These are phyloP conservation scores for Pseudozyma hubeiensis DNA, from an alignment of 1,284 basidiomycete species.

Conservation along the genomic window DNA sequence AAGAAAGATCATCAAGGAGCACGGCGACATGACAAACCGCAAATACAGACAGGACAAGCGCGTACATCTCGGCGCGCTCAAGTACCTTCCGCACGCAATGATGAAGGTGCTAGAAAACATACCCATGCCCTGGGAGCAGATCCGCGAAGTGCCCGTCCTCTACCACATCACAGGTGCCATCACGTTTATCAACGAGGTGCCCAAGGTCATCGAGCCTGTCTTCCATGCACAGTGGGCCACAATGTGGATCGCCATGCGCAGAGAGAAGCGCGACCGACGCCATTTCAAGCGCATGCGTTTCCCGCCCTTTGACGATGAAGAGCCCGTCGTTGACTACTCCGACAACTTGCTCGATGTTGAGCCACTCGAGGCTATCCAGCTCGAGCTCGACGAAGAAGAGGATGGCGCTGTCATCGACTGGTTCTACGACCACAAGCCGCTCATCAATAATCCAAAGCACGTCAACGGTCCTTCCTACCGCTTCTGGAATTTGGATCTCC, in stretches of 20 bases:
- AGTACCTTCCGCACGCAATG: constrained; percentile 98
- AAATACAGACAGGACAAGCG: constrained; percentile 97
- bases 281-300: constrained; percentile 99
- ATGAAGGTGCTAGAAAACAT: constrained; percentile 99
- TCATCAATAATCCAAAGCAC: constrained; percentile 80
- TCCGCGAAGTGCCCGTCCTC: constrained; percentile 70
- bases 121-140: constrained; percentile 92
- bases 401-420: constrained; percentile 94
- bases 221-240: constrained; percentile 99
- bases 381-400: constrained; percentile 94
- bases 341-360: constrained; percentile 99
- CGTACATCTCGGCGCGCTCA: constrained; percentile 95
- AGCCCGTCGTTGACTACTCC: constrained; percentile 73
- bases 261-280: constrained; percentile 97
- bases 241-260: constrained; percentile 99
- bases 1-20: constrained; percentile 69
- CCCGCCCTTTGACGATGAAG: constrained; percentile 99
- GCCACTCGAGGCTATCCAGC: constrained; percentile 95
- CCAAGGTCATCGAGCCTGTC: constrained; percentile 93
- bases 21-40: constrained; percentile 70
- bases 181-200: constrained; percentile 98
- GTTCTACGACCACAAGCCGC: constrained; percentile 98
- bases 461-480: constrained; percentile 95
- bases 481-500: constrained; percentile 90
- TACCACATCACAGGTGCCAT: constrained; percentile 93